Evolutionary conservation across 768 basidiomycete genomes (phyloP).

Genomic region (Tylopilus plumbeoviolaceoides): DNA sequence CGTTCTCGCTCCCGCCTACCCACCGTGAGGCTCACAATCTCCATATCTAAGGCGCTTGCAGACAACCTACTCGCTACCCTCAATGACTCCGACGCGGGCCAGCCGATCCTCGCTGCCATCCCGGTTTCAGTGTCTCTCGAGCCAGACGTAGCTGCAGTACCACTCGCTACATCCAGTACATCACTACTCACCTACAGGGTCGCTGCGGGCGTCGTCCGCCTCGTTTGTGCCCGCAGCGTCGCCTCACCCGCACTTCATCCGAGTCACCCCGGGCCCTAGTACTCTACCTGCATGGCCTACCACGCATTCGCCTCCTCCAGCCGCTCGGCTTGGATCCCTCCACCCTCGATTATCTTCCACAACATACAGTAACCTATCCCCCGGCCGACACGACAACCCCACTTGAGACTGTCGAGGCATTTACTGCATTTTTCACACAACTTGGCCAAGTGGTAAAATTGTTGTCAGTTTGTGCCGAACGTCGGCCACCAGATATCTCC

Average conservation of each 20-base stretch:
- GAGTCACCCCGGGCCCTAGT: constrained; percentile 63
- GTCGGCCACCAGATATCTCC: too few relatives aligned
- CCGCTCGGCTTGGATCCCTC: too few relatives aligned
- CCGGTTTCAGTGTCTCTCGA: too few relatives aligned
- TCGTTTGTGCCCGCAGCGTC: constrained; percentile 56
- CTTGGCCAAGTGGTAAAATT: too few relatives aligned
- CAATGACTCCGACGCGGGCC: constrained; percentile 57
- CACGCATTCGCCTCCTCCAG: constrained; percentile 54
- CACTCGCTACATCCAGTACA: constrained; percentile 2
- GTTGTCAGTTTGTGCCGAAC: too few relatives aligned
- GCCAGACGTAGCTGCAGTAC: background rate
- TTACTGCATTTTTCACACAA: too few relatives aligned
- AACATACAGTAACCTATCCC: too few relatives aligned
- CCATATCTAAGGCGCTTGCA: constrained; percentile 57
- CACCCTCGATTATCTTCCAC: too few relatives aligned
- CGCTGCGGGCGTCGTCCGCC: constrained; percentile 65
- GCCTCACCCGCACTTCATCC: constrained; percentile 29
- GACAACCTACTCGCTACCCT: constrained; percentile 64
- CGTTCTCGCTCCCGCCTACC: constrained; percentile 65
- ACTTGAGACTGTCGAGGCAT: too few relatives aligned
- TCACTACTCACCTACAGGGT: constrained; percentile 56
- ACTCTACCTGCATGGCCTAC: constrained; percentile 68
- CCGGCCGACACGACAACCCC: too few relatives aligned
- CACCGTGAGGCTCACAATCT: constrained; percentile 67
- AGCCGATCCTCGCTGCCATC: constrained; percentile 66